phyloP scores from a whole-genome alignment of 2,329 filamentous ascomycete genomes.

The Aureobasidium sp. region DNA sequence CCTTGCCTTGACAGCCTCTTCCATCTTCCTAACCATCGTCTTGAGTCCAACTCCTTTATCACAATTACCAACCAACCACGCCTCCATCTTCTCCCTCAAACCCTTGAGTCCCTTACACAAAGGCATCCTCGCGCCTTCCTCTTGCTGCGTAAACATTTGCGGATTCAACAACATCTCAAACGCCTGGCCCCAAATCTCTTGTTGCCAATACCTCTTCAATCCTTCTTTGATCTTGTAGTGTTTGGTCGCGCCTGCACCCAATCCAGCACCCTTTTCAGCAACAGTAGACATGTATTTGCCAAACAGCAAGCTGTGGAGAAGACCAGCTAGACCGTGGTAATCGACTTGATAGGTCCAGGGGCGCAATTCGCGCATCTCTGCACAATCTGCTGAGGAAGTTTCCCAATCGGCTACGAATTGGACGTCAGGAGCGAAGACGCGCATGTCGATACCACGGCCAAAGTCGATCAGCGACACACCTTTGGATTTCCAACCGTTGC shows the following conservation, averaged over 20 bases:
- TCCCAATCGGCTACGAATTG: constrained; percentile 96
- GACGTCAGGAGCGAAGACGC: constrained; percentile 65
- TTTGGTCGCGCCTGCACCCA: constrained; percentile 53
- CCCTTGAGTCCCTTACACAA: constrained; percentile 61
- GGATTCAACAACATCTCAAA: constrained; percentile 88
- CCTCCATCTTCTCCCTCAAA: constrained; percentile 73
- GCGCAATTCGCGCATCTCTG: constrained; percentile 87
- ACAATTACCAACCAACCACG: constrained; percentile 70
- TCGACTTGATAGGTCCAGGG: constrained; percentile 98
- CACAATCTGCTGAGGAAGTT: constrained; percentile 77
- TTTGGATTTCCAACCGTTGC: constrained; percentile 69
- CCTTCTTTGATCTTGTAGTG: constrained; percentile 74
- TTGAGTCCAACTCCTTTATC: constrained; percentile 65
- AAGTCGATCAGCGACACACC: constrained; percentile 90
- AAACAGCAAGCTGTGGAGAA: constrained; percentile 82
- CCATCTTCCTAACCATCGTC: constrained; percentile 54
- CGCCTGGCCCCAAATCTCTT: constrained; percentile 75
- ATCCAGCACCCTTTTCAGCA: constrained; percentile 40
- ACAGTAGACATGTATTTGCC: constrained; percentile 88
- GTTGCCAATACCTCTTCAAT: constrained; percentile 95
- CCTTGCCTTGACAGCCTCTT: constrained; percentile 54
- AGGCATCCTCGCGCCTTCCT: constrained; percentile 64
- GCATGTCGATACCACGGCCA: constrained; percentile 90
- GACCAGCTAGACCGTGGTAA: constrained; percentile 85
- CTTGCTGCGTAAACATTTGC: constrained; percentile 54